Evolutionary conservation across 2,329 filamentous ascomycete genomes (phyloP).

Genomic region (Ophiostoma sp.): DNA sequence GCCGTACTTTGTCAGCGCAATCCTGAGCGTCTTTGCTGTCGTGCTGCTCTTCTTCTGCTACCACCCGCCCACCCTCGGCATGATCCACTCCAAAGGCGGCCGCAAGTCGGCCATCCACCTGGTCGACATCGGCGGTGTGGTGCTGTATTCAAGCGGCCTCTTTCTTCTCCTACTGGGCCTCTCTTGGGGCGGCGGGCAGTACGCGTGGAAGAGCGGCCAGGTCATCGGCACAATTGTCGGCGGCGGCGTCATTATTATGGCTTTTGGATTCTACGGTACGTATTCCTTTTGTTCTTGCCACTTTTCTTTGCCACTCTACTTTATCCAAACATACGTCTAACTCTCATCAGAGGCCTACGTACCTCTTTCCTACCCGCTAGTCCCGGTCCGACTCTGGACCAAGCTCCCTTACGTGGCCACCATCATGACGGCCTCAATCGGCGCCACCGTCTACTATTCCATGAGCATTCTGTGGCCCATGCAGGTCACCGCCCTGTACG

Average conservation of each 20-base stretch:
- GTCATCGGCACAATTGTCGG: slow-evolving; percentile 36
- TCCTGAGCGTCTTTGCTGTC: slow-evolving; percentile 37
- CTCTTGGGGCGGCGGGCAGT: slow-evolving; percentile 45
- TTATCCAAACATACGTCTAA: no score
- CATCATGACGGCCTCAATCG: no score
- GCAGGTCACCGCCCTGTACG: no score
- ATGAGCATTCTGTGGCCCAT: no score
- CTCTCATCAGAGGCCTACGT: no score
- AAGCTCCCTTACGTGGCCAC: no score
- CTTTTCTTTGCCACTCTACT: no score
- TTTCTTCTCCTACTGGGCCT: slow-evolving; percentile 49
- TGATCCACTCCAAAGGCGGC: slow-evolving; percentile 38
- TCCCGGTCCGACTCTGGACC: no score
- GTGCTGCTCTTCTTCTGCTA: slow-evolving; percentile 43
- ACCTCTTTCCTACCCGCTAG: no score
- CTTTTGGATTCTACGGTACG: slow-evolving; percentile 33
- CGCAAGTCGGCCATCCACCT: no score
- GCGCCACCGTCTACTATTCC: no score
- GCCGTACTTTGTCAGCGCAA: slow-evolving; percentile 46
- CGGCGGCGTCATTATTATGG: no score
- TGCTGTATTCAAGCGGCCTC: slow-evolving; percentile 48
- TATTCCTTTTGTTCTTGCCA: slow-evolving; percentile 33
- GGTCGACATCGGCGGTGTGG: slow-evolving; percentile 45
- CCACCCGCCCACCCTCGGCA: slow-evolving; percentile 43
- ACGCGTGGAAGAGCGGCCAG: slow-evolving; percentile 43